phyloP scores from a whole-genome alignment of 768 basidiomycete species.

The Pleurotus citrinopileatus region DNA sequence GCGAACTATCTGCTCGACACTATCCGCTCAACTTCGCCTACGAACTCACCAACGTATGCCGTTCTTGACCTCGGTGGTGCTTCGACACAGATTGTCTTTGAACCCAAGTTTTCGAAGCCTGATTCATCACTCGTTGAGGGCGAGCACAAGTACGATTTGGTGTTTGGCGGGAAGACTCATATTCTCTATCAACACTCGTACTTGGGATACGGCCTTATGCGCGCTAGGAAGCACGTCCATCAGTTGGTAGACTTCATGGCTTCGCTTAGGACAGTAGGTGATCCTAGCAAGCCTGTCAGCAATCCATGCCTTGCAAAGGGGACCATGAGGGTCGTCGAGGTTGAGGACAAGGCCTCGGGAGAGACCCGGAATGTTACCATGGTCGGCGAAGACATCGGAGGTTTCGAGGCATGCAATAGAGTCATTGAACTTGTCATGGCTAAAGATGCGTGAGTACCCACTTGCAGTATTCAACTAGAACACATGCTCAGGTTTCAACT shows the following conservation, averaged over 20 bases:
- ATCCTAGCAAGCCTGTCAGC: slow-evolving; percentile 31
- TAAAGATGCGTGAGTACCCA: slow-evolving; percentile 78
- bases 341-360: slow-evolving; percentile 47
- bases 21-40: slow-evolving; percentile 53
- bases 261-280: slow-evolving; percentile 29
- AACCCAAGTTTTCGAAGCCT: slow-evolving; percentile 56
- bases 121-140: slow-evolving; percentile 59
- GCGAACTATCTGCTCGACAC: slow-evolving; percentile 88
- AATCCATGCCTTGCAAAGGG: slow-evolving; percentile 84
- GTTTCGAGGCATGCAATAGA: slow-evolving; percentile 82
- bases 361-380: slow-evolving; percentile 69
- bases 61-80: slow-evolving; percentile 96
- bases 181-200: slow-evolving; percentile 97
- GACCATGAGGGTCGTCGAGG: slow-evolving; percentile 58
- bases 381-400: slow-evolving; percentile 78
- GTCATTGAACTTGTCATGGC: slow-evolving; percentile 88
- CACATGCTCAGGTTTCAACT: background rate
- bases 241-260: slow-evolving; percentile 87
- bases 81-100: slow-evolving; percentile 97
- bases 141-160: slow-evolving; percentile 88
- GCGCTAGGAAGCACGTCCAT: slow-evolving; percentile 80
- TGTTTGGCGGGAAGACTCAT: slow-evolving; percentile 67
- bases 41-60: slow-evolving; percentile 63
- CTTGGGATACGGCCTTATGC: slow-evolving; percentile 94
- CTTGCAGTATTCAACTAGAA: background rate